phyloP scores from a whole-genome alignment of 306 rosid species.

The Calophaca sinica region DNA sequence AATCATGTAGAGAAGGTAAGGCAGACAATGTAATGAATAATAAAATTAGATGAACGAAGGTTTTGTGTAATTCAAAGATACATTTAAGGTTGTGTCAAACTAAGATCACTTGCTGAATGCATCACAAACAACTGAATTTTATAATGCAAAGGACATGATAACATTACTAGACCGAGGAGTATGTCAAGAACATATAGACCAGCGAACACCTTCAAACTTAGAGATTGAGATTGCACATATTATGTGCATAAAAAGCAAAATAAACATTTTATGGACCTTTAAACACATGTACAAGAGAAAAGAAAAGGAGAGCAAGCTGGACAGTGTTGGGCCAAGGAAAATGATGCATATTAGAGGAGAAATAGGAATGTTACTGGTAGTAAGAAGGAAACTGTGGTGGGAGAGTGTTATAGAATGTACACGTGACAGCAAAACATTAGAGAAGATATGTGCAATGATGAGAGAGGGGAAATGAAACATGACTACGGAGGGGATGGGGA shows the following conservation, averaged over 20 bases:
- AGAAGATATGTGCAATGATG: too few species aligned
- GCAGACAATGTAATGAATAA: not conserved
- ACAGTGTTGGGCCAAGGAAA: not conserved
- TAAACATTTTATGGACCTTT: not conserved
- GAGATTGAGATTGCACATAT: conserved; percentile 21
- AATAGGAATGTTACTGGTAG: not conserved
- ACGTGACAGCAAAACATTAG: not conserved
- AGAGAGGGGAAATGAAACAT: too few species aligned
- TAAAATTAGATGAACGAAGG: too few species aligned
- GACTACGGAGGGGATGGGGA: too few species aligned
- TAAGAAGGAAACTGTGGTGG: not conserved
- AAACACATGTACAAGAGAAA: too few species aligned
- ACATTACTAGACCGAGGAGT: not conserved
- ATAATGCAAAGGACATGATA: not conserved
- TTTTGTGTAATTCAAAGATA: too few species aligned
- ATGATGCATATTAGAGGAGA: too few species aligned
- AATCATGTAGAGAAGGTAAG: conserved; percentile 4
- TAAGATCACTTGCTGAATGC: too few species aligned
- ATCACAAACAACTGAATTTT: not conserved
- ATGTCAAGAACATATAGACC: not conserved
- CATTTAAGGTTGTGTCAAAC: too few species aligned
- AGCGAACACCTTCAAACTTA: conserved; percentile 15
- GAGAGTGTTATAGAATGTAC: not conserved
- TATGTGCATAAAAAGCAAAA: not conserved
- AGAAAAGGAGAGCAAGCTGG: not conserved